These are phyloP conservation scores for Punctularia strigosozonata DNA, from an alignment of 768 basidiomycete species.

Conservation along the genomic window DNA sequence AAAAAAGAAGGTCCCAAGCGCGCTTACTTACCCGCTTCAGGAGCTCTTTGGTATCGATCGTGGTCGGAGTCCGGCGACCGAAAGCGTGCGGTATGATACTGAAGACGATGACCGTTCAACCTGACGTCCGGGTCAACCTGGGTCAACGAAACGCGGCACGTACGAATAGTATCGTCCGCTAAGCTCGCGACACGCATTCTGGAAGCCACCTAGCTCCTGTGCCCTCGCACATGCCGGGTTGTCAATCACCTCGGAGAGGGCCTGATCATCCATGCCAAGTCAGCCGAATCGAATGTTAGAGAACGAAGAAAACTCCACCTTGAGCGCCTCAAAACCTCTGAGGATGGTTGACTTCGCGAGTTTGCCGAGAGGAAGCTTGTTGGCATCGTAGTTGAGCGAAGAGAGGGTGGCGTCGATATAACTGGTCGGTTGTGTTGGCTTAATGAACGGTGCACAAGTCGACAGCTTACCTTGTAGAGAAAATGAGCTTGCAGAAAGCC, in stretches of 20 bases:
- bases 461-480: conserved; percentile 30
- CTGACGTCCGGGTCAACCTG: no score
- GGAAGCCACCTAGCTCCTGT: conserved; percentile 23
- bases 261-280: background rate
- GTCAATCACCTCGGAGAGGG: conserved; percentile 32
- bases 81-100: conserved; percentile 57
- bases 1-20: background rate
- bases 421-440: conserved; percentile 15
- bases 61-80: conserved; percentile 32
- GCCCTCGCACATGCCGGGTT: conserved; percentile 29
- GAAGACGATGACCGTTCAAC: background rate
- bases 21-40: conserved; percentile 28
- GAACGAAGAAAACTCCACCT: conserved; percentile 21
- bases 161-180: conserved; percentile 48
- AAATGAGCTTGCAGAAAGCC: conserved; percentile 39
- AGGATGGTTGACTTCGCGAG: conserved; percentile 49
- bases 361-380: conserved; percentile 55
- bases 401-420: conserved; percentile 42
- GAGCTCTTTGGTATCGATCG: conserved; percentile 24
- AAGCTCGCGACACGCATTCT: conserved; percentile 31
- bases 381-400: conserved; percentile 57
- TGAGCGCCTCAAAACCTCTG: conserved; percentile 45
- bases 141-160: no score
- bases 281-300: background rate
- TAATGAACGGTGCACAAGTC: conserved; percentile 1